Percentiles rank a stretch among this genome's conserved stretches.
phyloP scores from a whole-genome alignment of 345 rosid genomes.

The Salix dunnii region DNA sequence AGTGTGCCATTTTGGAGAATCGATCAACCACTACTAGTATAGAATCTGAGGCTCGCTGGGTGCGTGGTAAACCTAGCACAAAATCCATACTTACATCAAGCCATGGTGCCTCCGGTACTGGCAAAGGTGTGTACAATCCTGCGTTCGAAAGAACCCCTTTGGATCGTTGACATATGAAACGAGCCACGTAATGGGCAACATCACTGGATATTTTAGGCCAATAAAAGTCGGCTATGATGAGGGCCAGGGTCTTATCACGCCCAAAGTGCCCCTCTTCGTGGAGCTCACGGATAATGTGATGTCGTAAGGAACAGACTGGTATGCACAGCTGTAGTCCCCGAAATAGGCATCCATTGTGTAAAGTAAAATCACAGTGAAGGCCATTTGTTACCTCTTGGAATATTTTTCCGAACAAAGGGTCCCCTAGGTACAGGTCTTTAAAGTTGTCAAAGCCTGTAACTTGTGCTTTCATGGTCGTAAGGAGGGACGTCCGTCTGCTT shows the following conservation, averaged over 20 bases:
- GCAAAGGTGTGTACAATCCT: not conserved
- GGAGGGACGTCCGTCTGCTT: rapidly evolving
- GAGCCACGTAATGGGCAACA: not conserved
- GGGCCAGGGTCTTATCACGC: not conserved
- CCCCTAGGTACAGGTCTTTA: too few species aligned
- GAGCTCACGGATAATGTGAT: not conserved
- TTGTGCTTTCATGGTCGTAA: rapidly evolving
- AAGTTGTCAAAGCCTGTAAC: too few species aligned
- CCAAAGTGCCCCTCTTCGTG: not conserved
- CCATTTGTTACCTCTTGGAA: too few species aligned
- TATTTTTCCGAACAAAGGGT: too few species aligned
- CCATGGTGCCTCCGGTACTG: not conserved
- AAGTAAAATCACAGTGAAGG: not conserved
- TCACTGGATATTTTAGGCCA: not conserved
- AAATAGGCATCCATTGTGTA: not conserved
- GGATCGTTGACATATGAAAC: not conserved
- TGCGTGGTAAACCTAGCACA: not conserved
- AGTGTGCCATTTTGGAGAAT: slow-evolving; percentile 2
- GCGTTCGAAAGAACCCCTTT: not conserved
- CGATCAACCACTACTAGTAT: not conserved
- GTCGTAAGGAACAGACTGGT: not conserved
- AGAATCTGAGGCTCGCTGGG: not conserved
- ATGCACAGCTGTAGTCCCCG: not conserved
- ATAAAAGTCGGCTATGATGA: not conserved
- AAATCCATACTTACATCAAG: not conserved